A percentile compares a stretch with the other conserved stretches of the same genome.
phyloP scores from a whole-genome alignment of 2,329 filamentous ascomycete species.

The Chalara sp. region DNA sequence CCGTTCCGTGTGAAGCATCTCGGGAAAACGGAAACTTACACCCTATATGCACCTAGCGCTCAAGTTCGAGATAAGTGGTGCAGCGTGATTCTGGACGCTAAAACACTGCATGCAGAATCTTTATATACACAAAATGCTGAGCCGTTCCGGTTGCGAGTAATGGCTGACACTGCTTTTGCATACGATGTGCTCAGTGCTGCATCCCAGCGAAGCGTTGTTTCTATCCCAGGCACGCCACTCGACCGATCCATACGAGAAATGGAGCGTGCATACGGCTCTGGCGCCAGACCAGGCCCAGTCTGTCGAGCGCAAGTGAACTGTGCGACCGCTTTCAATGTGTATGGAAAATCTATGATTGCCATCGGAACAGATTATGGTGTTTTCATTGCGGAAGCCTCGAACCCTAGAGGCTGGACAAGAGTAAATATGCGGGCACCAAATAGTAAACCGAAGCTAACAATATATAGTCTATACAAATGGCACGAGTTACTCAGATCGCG shows the following conservation, averaged over 20 bases:
- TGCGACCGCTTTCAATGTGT: slow-evolving; percentile 80
- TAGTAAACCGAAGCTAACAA: slow-evolving; percentile 10
- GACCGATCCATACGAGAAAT: slow-evolving; percentile 87
- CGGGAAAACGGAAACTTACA: slow-evolving; percentile 81
- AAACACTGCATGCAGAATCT: slow-evolving; percentile 85
- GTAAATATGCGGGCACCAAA: slow-evolving; percentile 42
- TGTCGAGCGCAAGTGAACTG: slow-evolving; percentile 88
- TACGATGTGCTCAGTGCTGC: slow-evolving; percentile 59
- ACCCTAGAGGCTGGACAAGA: slow-evolving; percentile 85
- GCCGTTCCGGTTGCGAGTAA: slow-evolving; percentile 84
- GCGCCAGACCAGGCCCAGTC: slow-evolving; percentile 66
- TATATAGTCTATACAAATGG: slow-evolving; percentile 61
- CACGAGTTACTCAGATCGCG: slow-evolving; percentile 82
- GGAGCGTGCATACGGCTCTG: slow-evolving; percentile 67
- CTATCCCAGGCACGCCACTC: slow-evolving; percentile 84
- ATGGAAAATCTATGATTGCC: slow-evolving; percentile 80
- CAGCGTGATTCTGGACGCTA: slow-evolving; percentile 87
- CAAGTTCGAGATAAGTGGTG: slow-evolving; percentile 83
- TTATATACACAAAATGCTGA: slow-evolving; percentile 90
- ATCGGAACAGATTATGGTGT: slow-evolving; percentile 95
- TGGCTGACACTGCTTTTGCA: slow-evolving; percentile 87
- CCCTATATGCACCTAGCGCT: slow-evolving; percentile 73
- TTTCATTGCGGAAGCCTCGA: slow-evolving; percentile 79
- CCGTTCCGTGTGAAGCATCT: slow-evolving; percentile 96
- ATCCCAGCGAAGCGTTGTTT: slow-evolving; percentile 57